phyloP scores from a whole-genome alignment of 257 asterid species.

The Solanum ossicruentum region DNA sequence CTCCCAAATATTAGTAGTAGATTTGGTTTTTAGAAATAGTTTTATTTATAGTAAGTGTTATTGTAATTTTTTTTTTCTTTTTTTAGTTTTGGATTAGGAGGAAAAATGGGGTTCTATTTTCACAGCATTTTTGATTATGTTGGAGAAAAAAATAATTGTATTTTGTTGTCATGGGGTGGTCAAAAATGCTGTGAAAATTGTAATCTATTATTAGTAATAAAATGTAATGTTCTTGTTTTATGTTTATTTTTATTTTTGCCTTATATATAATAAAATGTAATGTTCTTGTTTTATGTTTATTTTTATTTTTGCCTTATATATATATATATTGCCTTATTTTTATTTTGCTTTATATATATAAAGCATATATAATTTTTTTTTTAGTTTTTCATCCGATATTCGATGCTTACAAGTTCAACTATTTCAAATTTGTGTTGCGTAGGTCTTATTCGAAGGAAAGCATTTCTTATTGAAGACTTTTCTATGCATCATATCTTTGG shows the following conservation, averaged over 20 bases:
- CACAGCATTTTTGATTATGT: conserved; percentile 49
- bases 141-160: neutral
- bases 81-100: neutral
- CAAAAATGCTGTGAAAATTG: conserved; percentile 78
- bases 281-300: neutral
- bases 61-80: neutral
- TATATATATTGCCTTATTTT: too few species aligned
- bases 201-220: conserved; percentile 21
- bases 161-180: neutral
- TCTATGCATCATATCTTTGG: fast-evolving
- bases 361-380: too few species aligned
- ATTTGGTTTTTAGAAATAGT: neutral
- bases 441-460: too few species aligned
- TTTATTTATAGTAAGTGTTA: neutral
- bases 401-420: too few species aligned
- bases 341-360: too few species aligned
- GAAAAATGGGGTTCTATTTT: conserved; percentile 34
- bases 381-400: too few species aligned
- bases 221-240: neutral
- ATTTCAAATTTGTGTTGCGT: too few species aligned
- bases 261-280: neutral
- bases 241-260: neutral
- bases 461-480: too few species aligned
- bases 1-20: neutral
- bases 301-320: neutral